These are phyloP conservation scores for Straminergon stramineum DNA, from an alignment of 225 moss, liverwort and hornwort species.

Conservation along the genomic window DNA sequence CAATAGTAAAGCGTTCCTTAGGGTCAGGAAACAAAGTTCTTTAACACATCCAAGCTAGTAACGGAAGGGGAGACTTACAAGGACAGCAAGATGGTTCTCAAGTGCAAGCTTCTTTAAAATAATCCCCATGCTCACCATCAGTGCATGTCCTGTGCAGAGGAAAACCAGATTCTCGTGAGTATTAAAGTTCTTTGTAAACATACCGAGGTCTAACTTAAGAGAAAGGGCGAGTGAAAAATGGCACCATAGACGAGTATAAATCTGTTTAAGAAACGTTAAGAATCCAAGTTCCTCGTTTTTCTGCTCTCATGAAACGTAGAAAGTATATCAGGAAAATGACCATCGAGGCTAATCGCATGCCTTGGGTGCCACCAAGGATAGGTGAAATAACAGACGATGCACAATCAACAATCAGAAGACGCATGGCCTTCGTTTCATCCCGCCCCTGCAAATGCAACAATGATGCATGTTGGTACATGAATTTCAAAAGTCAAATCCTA, in stretches of 20 bases:
- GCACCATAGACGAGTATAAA: background rate
- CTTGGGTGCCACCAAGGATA: constrained; percentile 74
- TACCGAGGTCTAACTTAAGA: background rate
- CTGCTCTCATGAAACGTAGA: background rate
- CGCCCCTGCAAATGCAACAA: constrained; percentile 22
- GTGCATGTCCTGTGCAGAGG: constrained; percentile 58
- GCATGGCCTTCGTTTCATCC: constrained; percentile 25
- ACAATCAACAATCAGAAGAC: constrained; percentile 81
- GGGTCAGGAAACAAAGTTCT: background rate
- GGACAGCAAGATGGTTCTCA: constrained; percentile 63
- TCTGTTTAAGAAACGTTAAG: background rate
- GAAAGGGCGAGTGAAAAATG: background rate
- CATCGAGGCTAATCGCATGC: constrained; percentile 11
- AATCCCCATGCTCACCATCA: constrained; percentile 78
- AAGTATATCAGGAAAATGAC: background rate
- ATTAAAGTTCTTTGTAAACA: background rate
- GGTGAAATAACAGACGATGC: constrained; percentile 82
- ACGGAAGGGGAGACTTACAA: constrained; percentile 33
- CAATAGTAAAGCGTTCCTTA: background rate
- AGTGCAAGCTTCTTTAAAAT: constrained; percentile 67
- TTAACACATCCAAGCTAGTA: background rate
- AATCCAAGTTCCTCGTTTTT: background rate
- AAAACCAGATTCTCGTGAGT: background rate
- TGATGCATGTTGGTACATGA: background rate
- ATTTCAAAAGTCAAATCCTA: background rate